A percentile compares a stretch with the other conserved stretches of the same genome.
Conservation (phyloP, 2,329 filamentous ascomycete species). For the Ascochyta fabae region DNA sequence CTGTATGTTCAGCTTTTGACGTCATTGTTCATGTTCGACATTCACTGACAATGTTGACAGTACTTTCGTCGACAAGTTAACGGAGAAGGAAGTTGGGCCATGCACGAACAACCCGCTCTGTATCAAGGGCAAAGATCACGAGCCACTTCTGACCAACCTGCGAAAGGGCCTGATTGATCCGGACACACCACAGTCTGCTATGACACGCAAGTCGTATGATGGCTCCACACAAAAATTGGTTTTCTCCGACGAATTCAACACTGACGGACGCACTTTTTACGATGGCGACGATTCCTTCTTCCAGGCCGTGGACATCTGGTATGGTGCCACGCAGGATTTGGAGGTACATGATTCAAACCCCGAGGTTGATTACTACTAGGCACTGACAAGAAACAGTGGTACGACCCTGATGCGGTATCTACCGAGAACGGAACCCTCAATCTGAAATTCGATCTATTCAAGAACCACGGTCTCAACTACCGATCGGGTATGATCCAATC, state of each 20-base stretch:
- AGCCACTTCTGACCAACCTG: conserved; percentile 65
- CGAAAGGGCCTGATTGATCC: conserved; percentile 69
- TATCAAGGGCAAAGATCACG: conserved; percentile 56
- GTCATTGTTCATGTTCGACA: neutral
- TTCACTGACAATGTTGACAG: conserved; percentile 48
- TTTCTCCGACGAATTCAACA: conserved; percentile 77
- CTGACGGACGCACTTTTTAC: conserved; percentile 71
- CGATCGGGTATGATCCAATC: conserved; percentile 77
- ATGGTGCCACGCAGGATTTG: conserved; percentile 72
- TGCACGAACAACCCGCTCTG: conserved; percentile 56
- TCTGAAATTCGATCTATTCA: conserved; percentile 68
- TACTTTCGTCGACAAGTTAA: conserved; percentile 61
- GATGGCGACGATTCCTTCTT: conserved; percentile 73
- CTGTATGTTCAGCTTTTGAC: conserved; percentile 60
- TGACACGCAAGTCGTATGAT: conserved; percentile 62
- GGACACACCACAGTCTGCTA: conserved; percentile 66
- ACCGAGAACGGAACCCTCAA: conserved; percentile 68
- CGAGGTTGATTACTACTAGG: neutral
- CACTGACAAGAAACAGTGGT: conserved; percentile 59
- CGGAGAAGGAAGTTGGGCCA: conserved; percentile 43
- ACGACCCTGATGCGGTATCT: conserved; percentile 70
- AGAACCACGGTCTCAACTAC: conserved; percentile 70
- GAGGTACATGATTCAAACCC: conserved; percentile 55
- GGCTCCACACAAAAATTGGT: conserved; percentile 69
- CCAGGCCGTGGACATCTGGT: conserved; percentile 73